phyloP scores from a whole-genome alignment of 2,329 filamentous ascomycete species.

The Aspergillus felis region DNA sequence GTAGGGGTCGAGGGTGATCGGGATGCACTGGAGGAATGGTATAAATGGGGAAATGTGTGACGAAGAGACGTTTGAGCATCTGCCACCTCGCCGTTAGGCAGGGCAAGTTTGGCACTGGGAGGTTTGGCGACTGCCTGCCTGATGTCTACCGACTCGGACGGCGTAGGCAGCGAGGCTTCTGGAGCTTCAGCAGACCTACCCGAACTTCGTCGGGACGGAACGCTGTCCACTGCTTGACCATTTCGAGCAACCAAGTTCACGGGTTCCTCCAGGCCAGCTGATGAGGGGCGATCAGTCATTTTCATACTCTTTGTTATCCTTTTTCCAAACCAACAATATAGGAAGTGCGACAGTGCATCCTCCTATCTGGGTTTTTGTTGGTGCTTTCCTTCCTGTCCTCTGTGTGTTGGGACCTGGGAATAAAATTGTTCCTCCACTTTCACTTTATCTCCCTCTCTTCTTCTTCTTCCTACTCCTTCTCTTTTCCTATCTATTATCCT shows the following conservation, averaged over 20 bases:
- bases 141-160: slow-evolving; percentile 19
- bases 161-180: slow-evolving; percentile 14
- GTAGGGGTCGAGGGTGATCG: slow-evolving; percentile 36
- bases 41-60: slow-evolving; percentile 30
- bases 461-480: slow-evolving; percentile 2
- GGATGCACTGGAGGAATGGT: slow-evolving; percentile 34
- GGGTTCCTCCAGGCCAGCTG: slow-evolving; percentile 29
- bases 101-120: slow-evolving; percentile 23
- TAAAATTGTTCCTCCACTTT: background rate
- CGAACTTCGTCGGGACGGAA: slow-evolving; percentile 13
- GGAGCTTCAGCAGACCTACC: slow-evolving; percentile 20
- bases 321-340: slow-evolving; percentile 18
- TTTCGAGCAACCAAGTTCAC: slow-evolving; percentile 21
- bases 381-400: background rate
- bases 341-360: slow-evolving; percentile 27
- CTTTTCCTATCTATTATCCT: slow-evolving; percentile 4
- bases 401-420: background rate
- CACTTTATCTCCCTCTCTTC: background rate
- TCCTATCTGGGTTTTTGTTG: slow-evolving; percentile 8
- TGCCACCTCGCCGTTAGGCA: slow-evolving; percentile 19
- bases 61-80: slow-evolving; percentile 31
- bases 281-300: slow-evolving; percentile 30
- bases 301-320: slow-evolving; percentile 22
- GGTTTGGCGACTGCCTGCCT: slow-evolving; percentile 21
- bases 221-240: slow-evolving; percentile 20